Evolutionary conservation across 2,329 filamentous ascomycete genomes (phyloP), one percentile per base, ranked within the genome.

Genomic region (Lizonia empirigonia): DNA sequence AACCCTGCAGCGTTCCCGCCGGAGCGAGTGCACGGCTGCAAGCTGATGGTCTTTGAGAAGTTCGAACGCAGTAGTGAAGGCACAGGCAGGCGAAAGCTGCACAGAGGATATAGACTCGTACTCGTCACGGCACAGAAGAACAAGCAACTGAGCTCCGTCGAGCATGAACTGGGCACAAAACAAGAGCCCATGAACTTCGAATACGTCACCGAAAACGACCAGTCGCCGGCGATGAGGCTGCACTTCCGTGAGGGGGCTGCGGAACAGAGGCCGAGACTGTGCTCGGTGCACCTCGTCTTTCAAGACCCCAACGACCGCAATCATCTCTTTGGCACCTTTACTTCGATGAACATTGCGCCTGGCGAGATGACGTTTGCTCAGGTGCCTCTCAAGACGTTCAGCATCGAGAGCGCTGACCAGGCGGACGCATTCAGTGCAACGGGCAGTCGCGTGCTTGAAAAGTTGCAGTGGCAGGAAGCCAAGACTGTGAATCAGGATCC

Each of bases 221-320:
- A 84, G 46, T 86, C 87, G 8, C 87, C 89, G 1, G 85, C 85
- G 7, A 79, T 91, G 61, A 82, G 89, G 27, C 74, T 96, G 26
- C 86, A 87, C 33, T 85, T 90, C 42, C 85, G 85, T 37, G 87
- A 87, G 60, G 69, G 67, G 22, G 30, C 58, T 5, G 77, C 82
- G 32, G 85, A 85, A 51, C 69, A 71, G 55, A 65, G 64, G 34
- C 44, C 54, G 12, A 64, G 72, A 30, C 44, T 56, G 2, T 88
- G 88, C 27, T 85, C 84, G 2, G 88, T 93, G 80, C 81, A 92
- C 16, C 77, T 95, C 60, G 87, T 89, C 0, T 96, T 97, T 73
- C 79, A 82, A 20, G 85, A 91, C 49, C 78, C 83, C n/a, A 82
- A 85, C 50, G 87, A 91, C 58, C 84, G 90, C 12, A 80, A 86